Evolutionary conservation across 345 rosid species (phyloP).

Genomic region (Microthlaspi erraticum): DNA sequence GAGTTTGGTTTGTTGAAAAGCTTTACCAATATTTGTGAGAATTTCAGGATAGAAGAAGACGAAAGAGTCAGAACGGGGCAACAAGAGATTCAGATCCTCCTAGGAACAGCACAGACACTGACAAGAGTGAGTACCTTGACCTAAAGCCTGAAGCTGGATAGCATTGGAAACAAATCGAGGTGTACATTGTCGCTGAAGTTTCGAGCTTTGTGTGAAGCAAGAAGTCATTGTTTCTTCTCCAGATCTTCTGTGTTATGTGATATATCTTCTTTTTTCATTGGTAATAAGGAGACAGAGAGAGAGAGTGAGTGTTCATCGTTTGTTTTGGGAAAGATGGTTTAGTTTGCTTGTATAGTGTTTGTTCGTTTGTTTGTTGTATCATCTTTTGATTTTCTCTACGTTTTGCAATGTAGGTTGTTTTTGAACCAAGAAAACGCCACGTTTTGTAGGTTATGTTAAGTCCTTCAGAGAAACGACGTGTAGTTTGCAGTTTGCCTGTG

Average conservation of each 20-base stretch:
- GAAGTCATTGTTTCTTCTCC: slow-evolving; percentile 39
- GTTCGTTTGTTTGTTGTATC: slow-evolving; percentile 33
- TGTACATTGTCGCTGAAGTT: slow-evolving; percentile 31
- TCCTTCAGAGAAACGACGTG: slow-evolving; percentile 26
- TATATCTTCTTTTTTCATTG: slow-evolving; percentile 25
- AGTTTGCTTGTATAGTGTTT: slow-evolving; percentile 42
- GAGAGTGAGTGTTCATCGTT: slow-evolving; percentile 24
- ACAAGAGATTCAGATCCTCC: slow-evolving; percentile 42
- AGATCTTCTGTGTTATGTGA: slow-evolving; percentile 33
- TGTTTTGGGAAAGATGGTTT: slow-evolving; percentile 23
- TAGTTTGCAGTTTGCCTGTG: slow-evolving; percentile 30
- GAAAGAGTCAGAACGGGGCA: slow-evolving; percentile 37
- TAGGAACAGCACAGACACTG: slow-evolving; percentile 48
- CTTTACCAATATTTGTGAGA: slow-evolving; percentile 8
- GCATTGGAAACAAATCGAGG: slow-evolving; percentile 28
- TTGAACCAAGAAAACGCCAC: slow-evolving; percentile 25
- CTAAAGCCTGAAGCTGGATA: slow-evolving; percentile 43
- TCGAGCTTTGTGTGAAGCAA: slow-evolving; percentile 34
- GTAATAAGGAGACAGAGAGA: slow-evolving; percentile 33
- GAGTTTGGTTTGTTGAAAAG: slow-evolving; percentile 28
- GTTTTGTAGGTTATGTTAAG: slow-evolving; percentile 24
- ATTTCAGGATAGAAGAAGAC: slow-evolving; percentile 46
- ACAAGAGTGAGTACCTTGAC: slow-evolving; percentile 43
- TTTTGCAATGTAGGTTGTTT: slow-evolving; percentile 32
- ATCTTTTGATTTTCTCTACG: slow-evolving; percentile 20